Evolutionary conservation across 2,329 filamentous ascomycete species (phyloP), one percentile per base, ranked within the genome.

Genomic region (Coniochaeta prunicola): DNA sequence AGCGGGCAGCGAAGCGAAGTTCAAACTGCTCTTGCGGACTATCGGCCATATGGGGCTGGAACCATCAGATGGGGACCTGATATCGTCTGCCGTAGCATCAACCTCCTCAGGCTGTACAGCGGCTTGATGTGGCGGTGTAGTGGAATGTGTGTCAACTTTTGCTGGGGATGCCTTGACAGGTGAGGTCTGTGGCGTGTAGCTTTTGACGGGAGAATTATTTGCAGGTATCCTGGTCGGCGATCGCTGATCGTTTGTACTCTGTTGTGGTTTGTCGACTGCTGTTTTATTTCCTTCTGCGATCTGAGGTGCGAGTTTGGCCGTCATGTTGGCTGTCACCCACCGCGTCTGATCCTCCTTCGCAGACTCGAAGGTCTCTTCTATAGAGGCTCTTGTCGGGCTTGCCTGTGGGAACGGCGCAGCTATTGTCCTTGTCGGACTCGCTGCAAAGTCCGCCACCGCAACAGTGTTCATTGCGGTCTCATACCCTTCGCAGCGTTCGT

Each of bases 11-110:
- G 94, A 91, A 38, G 94, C 91, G 74, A 99, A 97, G 60, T 90
- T 96, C 61, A 99, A 81, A 70, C 93, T 97, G 74, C 92, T 96
- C 79, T 97, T 97, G 61, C 93, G 87, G 64, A 96, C 83, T 31
- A 90, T 79, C 1, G 89, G 88, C 64, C 90, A 82, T 55, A 89
- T 85, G 0, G 90, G 90, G 65, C 88, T 92, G 0, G 89, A 91
- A 0, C 77, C 80, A 54, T 90, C 87, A 2, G 88, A 90, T 17
- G 83, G 82, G 3, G 86, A 88, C 61, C 79, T 56, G 5, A 45
- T 53, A 10, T 66, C 66, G 33, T 67, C 64, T 13, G 24, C 24
- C 4, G 59, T 64, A 62, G 31, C 48, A 62, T 55, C 40, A 58
- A 62, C 9, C 50, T 57, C 53, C 45, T 62, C 21, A 58, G 40